Conservation (phyloP, 169 alveolate genomes). For the Plasmodium coatneyi region DNA sequence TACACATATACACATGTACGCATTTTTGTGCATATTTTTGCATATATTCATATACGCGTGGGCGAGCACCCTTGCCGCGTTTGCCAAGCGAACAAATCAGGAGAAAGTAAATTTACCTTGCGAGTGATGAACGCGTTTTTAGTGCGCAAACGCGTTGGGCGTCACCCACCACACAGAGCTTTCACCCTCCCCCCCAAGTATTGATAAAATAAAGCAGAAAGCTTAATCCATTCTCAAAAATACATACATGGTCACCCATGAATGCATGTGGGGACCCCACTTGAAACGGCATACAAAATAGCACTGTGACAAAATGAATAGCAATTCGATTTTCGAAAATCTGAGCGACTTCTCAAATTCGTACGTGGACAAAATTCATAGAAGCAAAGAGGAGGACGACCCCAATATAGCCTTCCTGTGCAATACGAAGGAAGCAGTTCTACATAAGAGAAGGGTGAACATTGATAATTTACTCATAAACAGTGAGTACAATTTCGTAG, state of each 20-base stretch:
- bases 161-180: background rate
- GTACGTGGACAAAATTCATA: constrained; percentile 13
- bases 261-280: background rate
- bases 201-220: background rate
- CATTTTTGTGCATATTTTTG: background rate
- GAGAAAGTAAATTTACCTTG: background rate
- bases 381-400: background rate
- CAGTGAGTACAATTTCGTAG: background rate
- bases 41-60: background rate
- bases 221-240: background rate
- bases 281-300: background rate
- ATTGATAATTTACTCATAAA: constrained; percentile 11
- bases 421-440: constrained; percentile 4
- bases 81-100: background rate
- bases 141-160: constrained; percentile 27
- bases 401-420: constrained; percentile 1
- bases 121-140: background rate
- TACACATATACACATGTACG: background rate
- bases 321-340: constrained; percentile 11
- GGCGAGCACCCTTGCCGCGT: background rate
- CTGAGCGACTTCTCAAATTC: constrained; percentile 35
- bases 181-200: background rate
- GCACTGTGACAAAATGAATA: constrained; percentile 49
- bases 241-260: background rate
- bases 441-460: constrained; percentile 23